phyloP scores from a whole-genome alignment of 805 yeast genomes.

The Wickerhamiella sergipiensis region DNA sequence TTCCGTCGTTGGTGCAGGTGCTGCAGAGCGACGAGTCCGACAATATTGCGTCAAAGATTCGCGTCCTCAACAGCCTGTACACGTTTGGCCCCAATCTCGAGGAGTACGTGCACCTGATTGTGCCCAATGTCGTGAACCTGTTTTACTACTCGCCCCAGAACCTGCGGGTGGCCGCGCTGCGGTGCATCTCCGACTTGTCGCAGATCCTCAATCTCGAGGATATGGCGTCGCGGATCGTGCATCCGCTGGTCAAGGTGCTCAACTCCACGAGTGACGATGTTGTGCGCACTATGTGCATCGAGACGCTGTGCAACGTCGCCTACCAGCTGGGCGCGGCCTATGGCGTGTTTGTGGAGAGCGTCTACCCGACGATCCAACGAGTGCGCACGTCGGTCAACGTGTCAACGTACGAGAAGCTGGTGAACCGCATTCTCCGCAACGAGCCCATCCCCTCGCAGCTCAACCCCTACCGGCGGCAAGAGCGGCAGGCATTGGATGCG shows the following conservation, averaged over 20 bases:
- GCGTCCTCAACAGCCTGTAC: conserved; percentile 70
- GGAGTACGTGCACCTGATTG: conserved; percentile 71
- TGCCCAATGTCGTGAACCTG: conserved; percentile 74
- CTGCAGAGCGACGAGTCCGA: conserved; percentile 53
- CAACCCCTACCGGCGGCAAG: conserved; percentile 33
- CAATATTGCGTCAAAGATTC: conserved; percentile 33
- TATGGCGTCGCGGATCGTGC: conserved; percentile 81
- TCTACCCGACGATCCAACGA: conserved; percentile 14
- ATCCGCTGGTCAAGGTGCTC: conserved; percentile 66
- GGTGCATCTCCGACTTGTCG: conserved; percentile 70
- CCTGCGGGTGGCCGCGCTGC: conserved; percentile 61
- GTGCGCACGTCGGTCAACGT: conserved; percentile 6
- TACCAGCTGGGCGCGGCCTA: conserved; percentile 76
- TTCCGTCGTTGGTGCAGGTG: conserved; percentile 62
- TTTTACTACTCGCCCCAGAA: conserved; percentile 54
- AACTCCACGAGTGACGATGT: conserved; percentile 37
- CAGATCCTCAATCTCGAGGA: conserved; percentile 62
- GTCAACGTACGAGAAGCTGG: conserved; percentile 60
- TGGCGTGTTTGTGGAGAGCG: conserved; percentile 49
- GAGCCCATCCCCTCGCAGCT: conserved; percentile 77
- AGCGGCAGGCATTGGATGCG: conserved; percentile 44
- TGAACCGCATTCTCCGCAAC: conserved; percentile 60
- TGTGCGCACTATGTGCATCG: conserved; percentile 50
- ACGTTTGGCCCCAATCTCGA: conserved; percentile 80
- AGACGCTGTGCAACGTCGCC: conserved; percentile 58